These are phyloP conservation scores for Malassezia psittaci DNA, from an alignment of 1,284 basidiomycete species.

Conservation along the genomic window DNA sequence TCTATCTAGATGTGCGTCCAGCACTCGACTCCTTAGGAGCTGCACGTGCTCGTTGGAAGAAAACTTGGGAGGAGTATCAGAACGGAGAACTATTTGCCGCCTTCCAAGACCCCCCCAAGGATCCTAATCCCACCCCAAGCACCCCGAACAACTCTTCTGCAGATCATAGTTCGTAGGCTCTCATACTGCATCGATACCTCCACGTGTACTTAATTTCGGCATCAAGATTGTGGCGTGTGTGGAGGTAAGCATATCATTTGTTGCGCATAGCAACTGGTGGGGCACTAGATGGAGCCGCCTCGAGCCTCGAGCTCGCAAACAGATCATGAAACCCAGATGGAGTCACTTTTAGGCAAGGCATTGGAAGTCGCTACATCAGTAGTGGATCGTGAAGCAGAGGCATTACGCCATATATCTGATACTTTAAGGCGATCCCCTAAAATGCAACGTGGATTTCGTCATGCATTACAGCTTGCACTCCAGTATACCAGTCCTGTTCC, in stretches of 20 bases:
- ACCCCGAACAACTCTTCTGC: no score
- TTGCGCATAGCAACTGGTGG: background rate
- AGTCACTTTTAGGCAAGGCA: background rate
- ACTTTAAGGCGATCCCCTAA: background rate
- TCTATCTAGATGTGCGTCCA: slow-evolving; percentile 38
- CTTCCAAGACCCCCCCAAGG: slow-evolving; percentile 1
- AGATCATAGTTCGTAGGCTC: no score
- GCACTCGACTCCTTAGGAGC: slow-evolving; percentile 34
- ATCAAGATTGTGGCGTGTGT: background rate
- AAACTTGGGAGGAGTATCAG: slow-evolving; percentile 33
- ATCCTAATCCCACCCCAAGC: background rate
- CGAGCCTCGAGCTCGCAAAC: background rate
- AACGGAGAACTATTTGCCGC: slow-evolving; percentile 19
- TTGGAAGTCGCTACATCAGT: background rate
- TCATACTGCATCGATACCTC: no score
- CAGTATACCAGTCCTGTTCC: slow-evolving; percentile 16
- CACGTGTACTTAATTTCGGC: background rate
- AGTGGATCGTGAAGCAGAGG: slow-evolving; percentile 7
- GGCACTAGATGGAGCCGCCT: background rate
- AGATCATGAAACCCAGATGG: background rate
- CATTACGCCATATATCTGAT: background rate
- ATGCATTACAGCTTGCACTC: slow-evolving; percentile 27
- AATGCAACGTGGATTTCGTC: slow-evolving; percentile 6
- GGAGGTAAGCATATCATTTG: background rate
- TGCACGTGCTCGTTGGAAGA: slow-evolving; percentile 23